Percentiles rank a stretch among this genome's conserved stretches.
These are phyloP conservation scores for Magnaporthiopsis rhizophila DNA, from an alignment of 2,329 filamentous ascomycete genomes.

Conservation along the genomic window DNA sequence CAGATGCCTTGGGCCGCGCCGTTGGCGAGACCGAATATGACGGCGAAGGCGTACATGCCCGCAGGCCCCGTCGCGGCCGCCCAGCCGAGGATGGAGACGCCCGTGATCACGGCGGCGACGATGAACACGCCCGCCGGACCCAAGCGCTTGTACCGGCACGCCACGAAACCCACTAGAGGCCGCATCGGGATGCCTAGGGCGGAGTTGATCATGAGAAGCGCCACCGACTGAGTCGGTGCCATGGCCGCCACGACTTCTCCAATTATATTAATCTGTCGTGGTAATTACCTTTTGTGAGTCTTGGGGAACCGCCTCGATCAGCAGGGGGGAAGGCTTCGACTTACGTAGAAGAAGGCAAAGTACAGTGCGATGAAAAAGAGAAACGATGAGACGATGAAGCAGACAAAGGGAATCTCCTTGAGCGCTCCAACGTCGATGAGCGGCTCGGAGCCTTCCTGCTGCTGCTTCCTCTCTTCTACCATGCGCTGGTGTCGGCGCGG, in stretches of 20 bases:
- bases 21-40: conserved; percentile 35
- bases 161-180: conserved; percentile 42
- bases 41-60: conserved; percentile 35
- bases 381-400: conserved; percentile 30
- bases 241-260: conserved; percentile 32
- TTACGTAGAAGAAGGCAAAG: conserved; percentile 41
- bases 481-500: conserved; percentile 23
- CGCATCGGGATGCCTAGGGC: conserved; percentile 48
- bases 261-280: conserved; percentile 20
- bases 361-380: conserved; percentile 43
- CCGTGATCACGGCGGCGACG: conserved; percentile 37
- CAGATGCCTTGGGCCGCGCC: conserved; percentile 31
- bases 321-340: conserved; percentile 12
- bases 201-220: conserved; percentile 49
- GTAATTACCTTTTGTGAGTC: not conserved
- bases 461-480: conserved; percentile 17
- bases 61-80: conserved; percentile 34
- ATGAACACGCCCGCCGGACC: conserved; percentile 38
- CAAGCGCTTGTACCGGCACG: conserved; percentile 32
- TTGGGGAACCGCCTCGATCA: not conserved
- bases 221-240: conserved; percentile 40
- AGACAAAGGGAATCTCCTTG: conserved; percentile 35
- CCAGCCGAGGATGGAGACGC: conserved; percentile 31
- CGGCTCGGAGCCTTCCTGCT: conserved; percentile 35
- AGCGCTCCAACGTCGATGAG: conserved; percentile 43